phyloP scores from a whole-genome alignment of 2,329 filamentous ascomycete genomes.

The Sporothrix sp. region DNA sequence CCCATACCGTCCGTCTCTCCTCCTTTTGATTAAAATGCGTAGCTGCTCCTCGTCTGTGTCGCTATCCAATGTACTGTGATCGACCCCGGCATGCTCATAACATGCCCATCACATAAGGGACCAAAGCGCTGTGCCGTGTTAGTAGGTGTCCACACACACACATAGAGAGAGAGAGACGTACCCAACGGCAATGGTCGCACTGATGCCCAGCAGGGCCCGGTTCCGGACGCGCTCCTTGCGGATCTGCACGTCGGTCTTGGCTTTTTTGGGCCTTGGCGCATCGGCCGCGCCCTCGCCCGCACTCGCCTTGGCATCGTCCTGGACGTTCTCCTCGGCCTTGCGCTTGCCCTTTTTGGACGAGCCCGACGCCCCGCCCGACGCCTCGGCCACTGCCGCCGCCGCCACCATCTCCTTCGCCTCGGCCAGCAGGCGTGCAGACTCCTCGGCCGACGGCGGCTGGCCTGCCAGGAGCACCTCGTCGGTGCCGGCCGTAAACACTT shows the following conservation, averaged over 20 bases:
- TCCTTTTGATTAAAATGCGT: constrained; percentile 1
- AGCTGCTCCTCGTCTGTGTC: too few relatives aligned
- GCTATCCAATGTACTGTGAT: neutral
- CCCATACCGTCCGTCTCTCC: neutral
- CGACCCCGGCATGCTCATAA: constrained; percentile 12
- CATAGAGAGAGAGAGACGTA: constrained; percentile 42
- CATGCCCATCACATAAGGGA: constrained; percentile 22
- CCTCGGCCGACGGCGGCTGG: constrained; percentile 63
- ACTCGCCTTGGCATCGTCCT: constrained; percentile 50
- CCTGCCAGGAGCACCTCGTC: constrained; percentile 63
- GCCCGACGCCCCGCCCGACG: constrained; percentile 27
- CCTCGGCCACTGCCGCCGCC: constrained; percentile 40
- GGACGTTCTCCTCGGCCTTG: constrained; percentile 61
- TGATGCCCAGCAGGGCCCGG: constrained; percentile 75
- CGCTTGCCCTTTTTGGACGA: constrained; percentile 53
- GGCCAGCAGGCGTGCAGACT: constrained; percentile 73
- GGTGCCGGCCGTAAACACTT: constrained; percentile 22
- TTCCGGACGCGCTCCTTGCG: constrained; percentile 80
- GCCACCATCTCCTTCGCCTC: constrained; percentile 84
- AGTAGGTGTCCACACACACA: neutral
- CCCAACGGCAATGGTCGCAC: constrained; percentile 81
- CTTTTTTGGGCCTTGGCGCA: constrained; percentile 51
- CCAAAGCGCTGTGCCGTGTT: constrained; percentile 18
- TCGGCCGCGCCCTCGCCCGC: constrained; percentile 22
- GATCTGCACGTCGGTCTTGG: constrained; percentile 69